Evolutionary conservation across 176 grass and related monocot genomes (phyloP).

Genomic region (Ananas comosus): DNA sequence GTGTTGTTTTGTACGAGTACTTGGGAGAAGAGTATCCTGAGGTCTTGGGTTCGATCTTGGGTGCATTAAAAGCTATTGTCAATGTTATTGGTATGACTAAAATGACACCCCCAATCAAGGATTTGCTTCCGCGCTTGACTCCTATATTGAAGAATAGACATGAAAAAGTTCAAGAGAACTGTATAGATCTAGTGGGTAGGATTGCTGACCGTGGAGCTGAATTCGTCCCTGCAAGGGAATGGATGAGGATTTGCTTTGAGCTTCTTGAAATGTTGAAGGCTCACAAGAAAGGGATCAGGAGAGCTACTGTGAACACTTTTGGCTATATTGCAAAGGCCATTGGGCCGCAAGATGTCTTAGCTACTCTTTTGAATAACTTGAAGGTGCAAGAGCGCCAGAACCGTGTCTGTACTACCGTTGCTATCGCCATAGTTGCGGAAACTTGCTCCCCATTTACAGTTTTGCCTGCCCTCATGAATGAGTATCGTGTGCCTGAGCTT

Average conservation of each 20-base stretch:
- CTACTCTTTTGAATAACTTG: conserved; percentile 85
- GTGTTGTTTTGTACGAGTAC: conserved; percentile 94
- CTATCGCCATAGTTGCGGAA: conserved; percentile 95
- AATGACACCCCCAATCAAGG: conserved; percentile 97
- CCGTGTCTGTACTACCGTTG: conserved; percentile 90
- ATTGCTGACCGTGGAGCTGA: conserved; percentile 98
- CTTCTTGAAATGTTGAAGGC: conserved; percentile 97
- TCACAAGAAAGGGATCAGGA: conserved; percentile 95
- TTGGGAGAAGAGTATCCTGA: conserved; percentile 97
- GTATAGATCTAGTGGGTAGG: conserved; percentile 91
- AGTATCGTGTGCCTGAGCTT: conserved; percentile 82
- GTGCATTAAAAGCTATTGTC: conserved; percentile 93
- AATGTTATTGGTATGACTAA: conserved; percentile 99
- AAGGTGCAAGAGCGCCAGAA: conserved; percentile 98
- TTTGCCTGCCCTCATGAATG: conserved; percentile 90
- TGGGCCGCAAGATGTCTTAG: conserved; percentile 81
- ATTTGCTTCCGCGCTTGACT: conserved; percentile 88
- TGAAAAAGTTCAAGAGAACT: conserved; percentile 98
- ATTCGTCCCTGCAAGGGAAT: conserved; percentile 91
- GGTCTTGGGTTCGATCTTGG: conserved; percentile 92
- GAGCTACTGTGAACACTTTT: conserved; percentile 97
- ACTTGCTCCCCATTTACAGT: conserved; percentile 95
- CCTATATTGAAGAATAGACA: conserved; percentile 97
- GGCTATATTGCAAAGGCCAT: conserved; percentile 99
- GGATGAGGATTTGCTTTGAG: conserved; percentile 99